Percentiles rank a stretch among this genome's conserved stretches.
phyloP scores from a whole-genome alignment of 2,329 filamentous ascomycete genomes.

The Microcyclospora tardicrescens region DNA sequence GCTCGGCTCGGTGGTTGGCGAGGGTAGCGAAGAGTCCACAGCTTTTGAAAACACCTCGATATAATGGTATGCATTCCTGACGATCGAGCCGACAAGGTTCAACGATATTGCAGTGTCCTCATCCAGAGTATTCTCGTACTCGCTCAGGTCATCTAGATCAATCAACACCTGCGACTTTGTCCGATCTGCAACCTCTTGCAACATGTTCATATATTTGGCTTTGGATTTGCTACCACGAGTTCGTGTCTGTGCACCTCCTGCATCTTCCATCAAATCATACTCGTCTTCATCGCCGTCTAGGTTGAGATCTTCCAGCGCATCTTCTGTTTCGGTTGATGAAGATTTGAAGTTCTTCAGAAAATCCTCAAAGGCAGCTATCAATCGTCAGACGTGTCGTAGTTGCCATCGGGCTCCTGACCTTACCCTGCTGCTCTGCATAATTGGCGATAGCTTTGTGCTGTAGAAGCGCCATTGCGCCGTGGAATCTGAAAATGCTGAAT shows the following conservation, averaged over 20 bases:
- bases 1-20: conserved; percentile 63
- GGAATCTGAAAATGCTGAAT: no score
- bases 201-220: conserved; percentile 75
- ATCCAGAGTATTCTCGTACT: conserved; percentile 65
- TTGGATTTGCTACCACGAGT: conserved; percentile 39
- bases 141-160: conserved; percentile 74
- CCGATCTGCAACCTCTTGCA: conserved; percentile 80
- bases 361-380: conserved; percentile 63
- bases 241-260: conserved; percentile 30
- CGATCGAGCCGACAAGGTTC: conserved; percentile 70
- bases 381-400: conserved; percentile 20
- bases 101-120: conserved; percentile 39
- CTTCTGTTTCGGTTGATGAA: conserved; percentile 55
- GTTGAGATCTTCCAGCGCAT: conserved; percentile 71
- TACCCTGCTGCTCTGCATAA: conserved; percentile 77
- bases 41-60: conserved; percentile 82
- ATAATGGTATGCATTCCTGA: conserved; percentile 88
- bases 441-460: conserved; percentile 67
- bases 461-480: conserved; percentile 64
- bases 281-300: conserved; percentile 87
- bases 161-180: conserved; percentile 64
- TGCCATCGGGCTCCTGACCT: conserved; percentile 20
- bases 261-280: conserved; percentile 82
- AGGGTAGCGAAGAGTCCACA: conserved; percentile 74
- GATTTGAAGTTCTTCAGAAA: conserved; percentile 86